A percentile compares a stretch with the other conserved stretches of the same genome.
These are phyloP conservation scores for Trifolium dubium DNA, from an alignment of 306 rosid species.

Conservation along the genomic window DNA sequence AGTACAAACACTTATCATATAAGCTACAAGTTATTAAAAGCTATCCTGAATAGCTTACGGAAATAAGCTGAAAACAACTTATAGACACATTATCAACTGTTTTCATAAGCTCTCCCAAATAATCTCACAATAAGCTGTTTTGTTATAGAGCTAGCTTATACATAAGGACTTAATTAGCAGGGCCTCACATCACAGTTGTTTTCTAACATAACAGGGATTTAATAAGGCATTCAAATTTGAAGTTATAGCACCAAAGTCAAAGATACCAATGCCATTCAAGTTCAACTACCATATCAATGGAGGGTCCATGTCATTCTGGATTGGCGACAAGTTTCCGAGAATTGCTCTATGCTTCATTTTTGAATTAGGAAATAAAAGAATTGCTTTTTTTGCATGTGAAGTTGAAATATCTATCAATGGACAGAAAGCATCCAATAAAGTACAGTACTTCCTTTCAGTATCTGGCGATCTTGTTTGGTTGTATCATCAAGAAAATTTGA, in stretches of 20 bases:
- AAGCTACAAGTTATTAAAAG: background rate
- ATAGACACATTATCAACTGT: no score
- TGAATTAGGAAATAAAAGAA: slow-evolving; percentile 37
- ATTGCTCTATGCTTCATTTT: slow-evolving; percentile 37
- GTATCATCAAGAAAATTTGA: slow-evolving; percentile 39
- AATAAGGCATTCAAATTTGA: slow-evolving; percentile 25
- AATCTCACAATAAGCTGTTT: no score
- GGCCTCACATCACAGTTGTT: background rate
- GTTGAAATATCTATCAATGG: slow-evolving; percentile 35
- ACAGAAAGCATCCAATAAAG: slow-evolving; percentile 36
- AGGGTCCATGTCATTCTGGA: slow-evolving; percentile 42
- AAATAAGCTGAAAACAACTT: no score
- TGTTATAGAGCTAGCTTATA: no score
- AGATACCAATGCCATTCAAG: slow-evolving; percentile 11
- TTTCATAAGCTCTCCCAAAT: no score
- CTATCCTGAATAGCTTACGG: no score
- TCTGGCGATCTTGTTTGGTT: slow-evolving; percentile 39
- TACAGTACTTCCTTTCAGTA: slow-evolving; percentile 35
- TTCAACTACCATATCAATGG: slow-evolving; percentile 31
- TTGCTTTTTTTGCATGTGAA: slow-evolving; percentile 24
- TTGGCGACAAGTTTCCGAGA: slow-evolving; percentile 39
- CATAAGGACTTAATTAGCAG: no score
- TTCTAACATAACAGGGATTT: slow-evolving; percentile 33
- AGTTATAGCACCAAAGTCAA: slow-evolving; percentile 40
- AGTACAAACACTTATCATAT: background rate